Base-by-base conservation (phyloP, 768 basidiomycete genomes). In the Amanita fuliginea region DNA sequence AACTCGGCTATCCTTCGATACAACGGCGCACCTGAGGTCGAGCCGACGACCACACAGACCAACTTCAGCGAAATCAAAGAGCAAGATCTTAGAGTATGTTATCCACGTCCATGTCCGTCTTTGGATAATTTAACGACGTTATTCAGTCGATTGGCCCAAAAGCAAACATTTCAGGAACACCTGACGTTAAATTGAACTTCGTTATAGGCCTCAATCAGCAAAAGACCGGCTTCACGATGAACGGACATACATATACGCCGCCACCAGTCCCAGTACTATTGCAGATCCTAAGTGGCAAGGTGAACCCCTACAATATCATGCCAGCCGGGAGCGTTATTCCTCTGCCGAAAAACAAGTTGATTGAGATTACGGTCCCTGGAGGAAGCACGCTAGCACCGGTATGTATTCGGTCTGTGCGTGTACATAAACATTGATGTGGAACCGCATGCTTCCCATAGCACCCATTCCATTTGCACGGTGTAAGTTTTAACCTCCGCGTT, bases 321-420 rank as follows among this genome's bases (percentile, higher is more conserved):
- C 64, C 68, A 2, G 43, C 62, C 6, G 72, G 71, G 6, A 64
- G 66, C n/a, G 67, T 76, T 8, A 75, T 73, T 49, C 55, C 56
- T 19, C 47, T 70, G n/a, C 65, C 72, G 0, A 55, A 59, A 5
- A 73, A 76, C 54, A 65, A 72, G 37, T 64, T 71, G 34, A 66
- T 78, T 51, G 76, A 78, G 48, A 45, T 79, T 1, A 66, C 64
- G n/a, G 65, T 77, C 52, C 69, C 72, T 11, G 69, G 68, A 48
- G 68, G 66, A 4, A 54, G 61, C 1, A 46, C 57, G 35, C 65
- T 64, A 40, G 59, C 59, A 21, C 68, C 69, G 3, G 45, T 46
- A 36, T 34, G 68, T 69, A 55, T 55, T 8, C 32, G 30, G 10
- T 50, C 39, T 16, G 14, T 19, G 16, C 21, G 22, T 1, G 51